These are phyloP conservation scores for Cladobotryum protrusum DNA, from an alignment of 2,329 filamentous ascomycete genomes.

Conservation along the genomic window DNA sequence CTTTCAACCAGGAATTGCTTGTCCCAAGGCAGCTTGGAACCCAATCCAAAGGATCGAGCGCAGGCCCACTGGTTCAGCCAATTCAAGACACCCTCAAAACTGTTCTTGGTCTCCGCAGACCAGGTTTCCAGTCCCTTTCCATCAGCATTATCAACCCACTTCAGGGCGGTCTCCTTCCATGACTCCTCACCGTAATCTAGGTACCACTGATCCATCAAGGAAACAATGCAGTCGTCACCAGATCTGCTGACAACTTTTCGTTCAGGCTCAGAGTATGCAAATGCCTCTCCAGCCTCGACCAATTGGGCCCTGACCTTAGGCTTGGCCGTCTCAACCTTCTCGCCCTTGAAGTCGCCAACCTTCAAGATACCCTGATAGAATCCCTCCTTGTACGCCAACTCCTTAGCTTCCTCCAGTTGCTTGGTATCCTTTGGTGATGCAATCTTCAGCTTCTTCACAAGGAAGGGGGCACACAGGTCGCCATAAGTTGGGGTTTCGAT, in stretches of 20 bases:
- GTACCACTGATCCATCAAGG: conserved; percentile 95
- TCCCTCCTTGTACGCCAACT: conserved; percentile 92
- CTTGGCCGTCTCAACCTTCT: conserved; percentile 81
- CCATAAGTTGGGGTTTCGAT: conserved; percentile 86
- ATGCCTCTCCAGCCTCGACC: conserved; percentile 71
- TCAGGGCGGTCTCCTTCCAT: conserved; percentile 72
- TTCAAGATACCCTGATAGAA: conserved; percentile 94
- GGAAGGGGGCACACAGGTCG: conserved; percentile 71
- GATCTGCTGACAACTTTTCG: conserved; percentile 82
- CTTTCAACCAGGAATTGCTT: conserved; percentile 84
- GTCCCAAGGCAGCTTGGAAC: conserved; percentile 94
- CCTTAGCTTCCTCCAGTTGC: conserved; percentile 86
- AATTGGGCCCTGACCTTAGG: conserved; percentile 74
- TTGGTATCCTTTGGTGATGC: conserved; percentile 91
- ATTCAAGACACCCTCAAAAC: conserved; percentile 76
- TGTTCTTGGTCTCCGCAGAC: conserved; percentile 67
- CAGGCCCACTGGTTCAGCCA: conserved; percentile 98
- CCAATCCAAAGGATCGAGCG: conserved; percentile 82
- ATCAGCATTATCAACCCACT: conserved; percentile 63
- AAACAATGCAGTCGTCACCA: conserved; percentile 87
- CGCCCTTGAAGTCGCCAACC: conserved; percentile 79
- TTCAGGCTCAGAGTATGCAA: conserved; percentile 91
- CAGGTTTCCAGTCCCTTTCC: conserved; percentile 72
- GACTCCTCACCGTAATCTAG: conserved; percentile 89
- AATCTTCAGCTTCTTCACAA: conserved; percentile 93